Base-by-base conservation (phyloP, 192 early-diverging fungal species). In the Mortierella antarctica region DNA sequence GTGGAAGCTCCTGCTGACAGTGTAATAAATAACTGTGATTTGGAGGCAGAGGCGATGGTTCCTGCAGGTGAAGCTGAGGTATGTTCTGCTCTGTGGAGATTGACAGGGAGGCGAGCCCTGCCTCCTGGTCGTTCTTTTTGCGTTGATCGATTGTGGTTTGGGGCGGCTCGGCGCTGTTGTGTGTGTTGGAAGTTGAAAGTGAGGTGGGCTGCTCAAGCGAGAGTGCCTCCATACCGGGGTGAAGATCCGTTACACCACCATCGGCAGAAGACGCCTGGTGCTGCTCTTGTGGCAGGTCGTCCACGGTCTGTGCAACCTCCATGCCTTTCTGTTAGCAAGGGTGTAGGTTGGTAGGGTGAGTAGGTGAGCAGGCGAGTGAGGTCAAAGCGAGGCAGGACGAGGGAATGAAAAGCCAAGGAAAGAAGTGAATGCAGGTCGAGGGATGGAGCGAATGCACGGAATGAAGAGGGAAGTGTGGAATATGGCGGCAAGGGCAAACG, bases 31-130 rank as follows among this genome's bases (percentile, higher is more conserved):
- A 31, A 31, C 31, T 31, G 31, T 66, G 52, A 4, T 54, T 6
- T 21, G 18, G 39, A 18, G 18, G 60, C 20, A n/a, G 23, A 63
- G 21, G 62, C 18, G 70, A 64, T 6, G 45, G 62, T n/a, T 55
- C 23, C 41, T 59, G 57, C 12, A 69, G 57, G 17, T 51, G 20
- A 31, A 69, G n/a, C 47, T 69, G 44, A 7, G 67, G 67, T 40
- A 51, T 12, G 31, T 51, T 7, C n/a, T 58, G 15, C 54, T 56
- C n/a, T 14, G 0, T 12, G 45, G 48, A 12, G 20, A 14, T 21
- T 44, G 64, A 5, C 14, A 44, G 46, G 50, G 62, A 13, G 12
- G 20, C 62, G 14, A 15, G 10, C 11, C 14, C 14, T 7, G 11
- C 12, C 13, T 59, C 23, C n/a, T 31, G 57, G 31, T 58, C 31